Percentiles rank a stretch among this genome's conserved stretches.
Conservation (phyloP, 345 rosid species). For the Populus tremula region DNA sequence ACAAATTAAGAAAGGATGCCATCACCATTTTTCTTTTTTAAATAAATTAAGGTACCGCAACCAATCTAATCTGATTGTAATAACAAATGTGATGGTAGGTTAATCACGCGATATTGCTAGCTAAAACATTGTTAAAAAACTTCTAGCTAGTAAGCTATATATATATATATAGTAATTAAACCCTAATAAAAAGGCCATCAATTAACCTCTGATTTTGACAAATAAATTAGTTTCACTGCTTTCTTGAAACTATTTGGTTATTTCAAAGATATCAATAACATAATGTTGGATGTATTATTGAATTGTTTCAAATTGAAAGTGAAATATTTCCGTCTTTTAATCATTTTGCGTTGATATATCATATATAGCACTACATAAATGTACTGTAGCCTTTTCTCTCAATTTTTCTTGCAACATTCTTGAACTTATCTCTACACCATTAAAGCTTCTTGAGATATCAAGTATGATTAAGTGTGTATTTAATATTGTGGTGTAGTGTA, state of each 20-base stretch:
- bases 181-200: background rate
- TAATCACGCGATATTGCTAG: too few relatives aligned
- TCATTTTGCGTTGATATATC: too few relatives aligned
- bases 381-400: background rate
- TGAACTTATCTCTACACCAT: background rate
- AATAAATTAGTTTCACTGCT: background rate
- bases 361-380: background rate
- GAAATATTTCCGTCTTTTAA: too few relatives aligned
- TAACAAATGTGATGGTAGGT: too few relatives aligned
- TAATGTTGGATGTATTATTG: background rate
- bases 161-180: too few relatives aligned
- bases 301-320: background rate
- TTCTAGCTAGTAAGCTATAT: too few relatives aligned
- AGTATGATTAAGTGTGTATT: background rate
- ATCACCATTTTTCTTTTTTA: too few relatives aligned
- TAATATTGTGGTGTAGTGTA: too few relatives aligned
- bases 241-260: background rate
- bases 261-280: background rate
- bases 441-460: background rate
- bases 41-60: too few relatives aligned
- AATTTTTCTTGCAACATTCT: background rate
- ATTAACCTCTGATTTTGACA: too few relatives aligned
- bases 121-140: too few relatives aligned
- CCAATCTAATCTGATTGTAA: background rate
- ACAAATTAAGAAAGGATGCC: too few relatives aligned